Conservation (phyloP, 2,329 filamentous ascomycete species). For the Exophiala sideris region DNA sequence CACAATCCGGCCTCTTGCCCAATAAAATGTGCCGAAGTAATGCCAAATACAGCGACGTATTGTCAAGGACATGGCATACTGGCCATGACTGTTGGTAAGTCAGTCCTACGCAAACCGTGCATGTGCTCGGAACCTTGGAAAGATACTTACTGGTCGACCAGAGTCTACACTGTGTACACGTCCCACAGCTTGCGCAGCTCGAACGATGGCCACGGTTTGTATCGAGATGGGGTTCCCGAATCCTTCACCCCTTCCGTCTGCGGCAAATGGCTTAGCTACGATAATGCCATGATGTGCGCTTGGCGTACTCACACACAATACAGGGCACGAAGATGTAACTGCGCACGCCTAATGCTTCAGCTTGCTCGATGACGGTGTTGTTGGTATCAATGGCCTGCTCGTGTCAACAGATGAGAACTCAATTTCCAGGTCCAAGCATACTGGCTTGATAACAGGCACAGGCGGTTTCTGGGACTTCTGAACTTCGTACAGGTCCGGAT, state of each 20-base stretch:
- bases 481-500: conserved; percentile 43
- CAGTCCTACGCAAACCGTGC: background rate
- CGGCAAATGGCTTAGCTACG: background rate
- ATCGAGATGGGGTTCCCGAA: conserved; percentile 52
- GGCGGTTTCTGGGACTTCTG: conserved; percentile 38
- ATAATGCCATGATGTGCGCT: background rate
- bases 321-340: conserved; percentile 55
- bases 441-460: conserved; percentile 28
- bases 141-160: conserved; percentile 32
- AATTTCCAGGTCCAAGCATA: conserved; percentile 16
- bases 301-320: conserved; percentile 41
- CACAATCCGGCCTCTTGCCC: conserved; percentile 37
- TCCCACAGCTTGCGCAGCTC: conserved; percentile 41
- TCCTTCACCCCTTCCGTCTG: conserved; percentile 45
- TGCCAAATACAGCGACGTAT: conserved; percentile 44
- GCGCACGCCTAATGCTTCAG: conserved; percentile 42
- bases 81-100: conserved; percentile 45
- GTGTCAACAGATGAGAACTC: background rate
- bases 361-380: conserved; percentile 43
- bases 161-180: conserved; percentile 44
- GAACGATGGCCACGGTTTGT: conserved; percentile 49
- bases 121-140: background rate
- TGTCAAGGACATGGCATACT: conserved; percentile 52
- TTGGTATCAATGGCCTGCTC: conserved; percentile 42
- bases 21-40: conserved; percentile 46